Percentiles rank a stretch among this genome's conserved stretches.
These are phyloP conservation scores for Nepenthes alata DNA, from an alignment of 179 eudicot species.

Conservation along the genomic window DNA sequence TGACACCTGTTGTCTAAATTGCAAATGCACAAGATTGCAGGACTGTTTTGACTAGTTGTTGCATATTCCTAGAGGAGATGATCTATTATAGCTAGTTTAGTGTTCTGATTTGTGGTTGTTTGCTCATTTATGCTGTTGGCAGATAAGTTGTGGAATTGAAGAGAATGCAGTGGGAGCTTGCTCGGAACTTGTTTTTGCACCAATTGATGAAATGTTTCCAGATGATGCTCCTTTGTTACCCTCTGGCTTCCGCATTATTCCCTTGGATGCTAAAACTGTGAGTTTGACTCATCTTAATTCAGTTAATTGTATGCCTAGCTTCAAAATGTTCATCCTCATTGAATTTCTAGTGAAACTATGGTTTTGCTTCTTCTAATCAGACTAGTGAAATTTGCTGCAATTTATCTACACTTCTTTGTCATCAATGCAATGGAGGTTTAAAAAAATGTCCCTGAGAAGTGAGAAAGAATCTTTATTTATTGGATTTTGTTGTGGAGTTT, in stretches of 20 bases:
- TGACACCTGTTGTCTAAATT: too few relatives aligned
- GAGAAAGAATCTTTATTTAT: too few relatives aligned
- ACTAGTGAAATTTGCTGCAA: too few relatives aligned
- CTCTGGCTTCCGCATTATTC: constrained; percentile 42
- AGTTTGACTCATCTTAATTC: constrained; percentile 6
- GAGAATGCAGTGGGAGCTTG: constrained; percentile 38
- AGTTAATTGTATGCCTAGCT: not conserved
- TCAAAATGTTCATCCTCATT: too few relatives aligned
- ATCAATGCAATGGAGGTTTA: too few relatives aligned
- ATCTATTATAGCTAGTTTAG: not conserved
- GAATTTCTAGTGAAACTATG: too few relatives aligned
- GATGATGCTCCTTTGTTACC: constrained; percentile 46
- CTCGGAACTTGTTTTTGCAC: constrained; percentile 44
- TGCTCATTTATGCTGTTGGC: constrained; percentile 3
- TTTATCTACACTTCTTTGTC: too few relatives aligned
- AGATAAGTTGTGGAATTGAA: constrained; percentile 40
- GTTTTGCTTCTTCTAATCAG: too few relatives aligned
- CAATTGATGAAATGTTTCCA: constrained; percentile 36
- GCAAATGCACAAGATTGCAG: not conserved
- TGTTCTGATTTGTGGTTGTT: not conserved
- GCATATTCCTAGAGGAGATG: not conserved
- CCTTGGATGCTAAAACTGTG: constrained; percentile 34
- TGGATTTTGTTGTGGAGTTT: too few relatives aligned
- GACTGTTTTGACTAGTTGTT: not conserved
- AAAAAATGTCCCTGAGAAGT: too few relatives aligned